Evolutionary conservation across 441 rosid species (phyloP).

Genomic region (Gossypium laxum): DNA sequence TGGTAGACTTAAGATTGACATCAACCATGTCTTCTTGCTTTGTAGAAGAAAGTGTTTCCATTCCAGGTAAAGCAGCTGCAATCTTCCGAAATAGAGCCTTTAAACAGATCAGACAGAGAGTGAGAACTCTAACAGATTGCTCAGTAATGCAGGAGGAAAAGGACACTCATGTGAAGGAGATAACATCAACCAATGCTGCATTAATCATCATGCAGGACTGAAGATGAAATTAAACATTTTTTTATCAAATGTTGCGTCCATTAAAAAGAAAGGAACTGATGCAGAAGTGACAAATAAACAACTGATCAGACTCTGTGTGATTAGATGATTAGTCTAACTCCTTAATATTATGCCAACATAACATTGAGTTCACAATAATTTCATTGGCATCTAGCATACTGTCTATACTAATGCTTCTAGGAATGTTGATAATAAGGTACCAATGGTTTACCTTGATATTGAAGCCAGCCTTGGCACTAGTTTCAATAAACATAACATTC

Average conservation of each 20-base stretch:
- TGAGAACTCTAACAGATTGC: neutral
- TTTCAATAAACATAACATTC: conserved; percentile 82
- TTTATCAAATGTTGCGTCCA: conserved; percentile 4
- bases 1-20: conserved; percentile 71
- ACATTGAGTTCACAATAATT: neutral
- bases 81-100: conserved; percentile 83
- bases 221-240: neutral
- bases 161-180: neutral
- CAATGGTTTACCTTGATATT: conserved; percentile 55
- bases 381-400: neutral
- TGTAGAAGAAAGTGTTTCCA: conserved; percentile 82
- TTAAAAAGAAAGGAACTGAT: neutral
- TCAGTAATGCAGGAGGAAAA: neutral
- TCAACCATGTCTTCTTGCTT: conserved; percentile 93
- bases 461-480: conserved; percentile 94
- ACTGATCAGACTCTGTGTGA: neutral
- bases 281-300: neutral
- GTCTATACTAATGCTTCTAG: neutral
- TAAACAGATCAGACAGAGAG: conserved; percentile 6
- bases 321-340: neutral
- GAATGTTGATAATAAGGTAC: neutral
- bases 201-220: neutral
- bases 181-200: neutral
- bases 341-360: neutral
- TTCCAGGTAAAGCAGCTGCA: conserved; percentile 87